Base-by-base conservation (phyloP, 2,329 filamentous ascomycete species). In the Alternaria triticimaculans region DNA sequence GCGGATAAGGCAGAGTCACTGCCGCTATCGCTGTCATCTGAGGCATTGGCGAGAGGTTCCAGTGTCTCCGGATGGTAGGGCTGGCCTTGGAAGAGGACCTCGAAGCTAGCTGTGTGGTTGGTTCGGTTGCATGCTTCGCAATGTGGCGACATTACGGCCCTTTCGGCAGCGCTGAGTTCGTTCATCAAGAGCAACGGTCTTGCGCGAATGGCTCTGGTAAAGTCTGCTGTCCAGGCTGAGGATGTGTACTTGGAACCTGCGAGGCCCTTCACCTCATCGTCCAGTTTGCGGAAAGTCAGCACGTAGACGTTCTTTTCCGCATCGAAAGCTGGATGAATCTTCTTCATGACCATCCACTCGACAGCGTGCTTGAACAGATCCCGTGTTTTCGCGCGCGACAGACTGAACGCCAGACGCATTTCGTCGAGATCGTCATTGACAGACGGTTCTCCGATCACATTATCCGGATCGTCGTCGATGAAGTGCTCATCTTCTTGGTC, bases 291-390 rank as follows among this genome's bases (percentile, higher is more conserved):
- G 82, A 93, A 94, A 0, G 91, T 89, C 25, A 91, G 83, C 12
- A 80, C 72, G 77, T 93, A 96, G 12, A 93, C 81, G 8, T 87
- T 83, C 63, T 92, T 87, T 6, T 86, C 81, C 18, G 85, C 84
- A 11, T 86, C 81, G 71, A 94, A 94, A 0, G 84, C 87, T 0
- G 91, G 92, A 68, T 94, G 90, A 55, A 96, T 84, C 70, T 90
- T 90, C 74, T 91, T 92, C 72, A 93, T 91, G 3, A 95, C 89
- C 80, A 94, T 90, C 92, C 92, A 95, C 75, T 93, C 91, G 2
- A 95, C 84, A 0, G 88, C 90, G 70, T 90, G 88, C 51, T 87
- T 87, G 81, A 95, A 95, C 54, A 94, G 87, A 43, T 92, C 89
- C 67, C 89, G 89, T 0, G 90, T 82, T 55, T 90, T 90, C 69